A percentile compares a stretch with the other conserved stretches of the same genome.
These are phyloP conservation scores for Lactifluus pinguis DNA, from an alignment of 768 basidiomycete genomes.

Conservation along the genomic window DNA sequence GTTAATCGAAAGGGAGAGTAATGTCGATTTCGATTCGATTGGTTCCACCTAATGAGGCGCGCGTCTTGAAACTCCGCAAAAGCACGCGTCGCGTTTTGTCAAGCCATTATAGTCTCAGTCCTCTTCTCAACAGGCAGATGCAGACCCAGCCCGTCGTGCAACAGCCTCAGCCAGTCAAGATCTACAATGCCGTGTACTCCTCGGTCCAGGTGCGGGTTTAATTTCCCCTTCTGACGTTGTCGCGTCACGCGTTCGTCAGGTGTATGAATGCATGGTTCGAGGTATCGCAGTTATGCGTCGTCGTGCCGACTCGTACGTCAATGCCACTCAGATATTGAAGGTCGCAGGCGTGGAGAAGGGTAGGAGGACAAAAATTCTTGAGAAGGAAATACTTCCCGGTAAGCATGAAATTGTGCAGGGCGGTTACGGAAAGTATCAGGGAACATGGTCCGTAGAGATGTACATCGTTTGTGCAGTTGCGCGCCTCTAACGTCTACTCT, in stretches of 20 bases:
- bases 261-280: conserved; percentile 97
- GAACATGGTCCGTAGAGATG: conserved; percentile 70
- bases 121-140: conserved; percentile 5
- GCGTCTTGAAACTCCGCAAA: conserved; percentile 18
- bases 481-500: neutral
- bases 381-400: conserved; percentile 93
- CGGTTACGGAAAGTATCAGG: conserved; percentile 98
- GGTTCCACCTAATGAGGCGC: neutral
- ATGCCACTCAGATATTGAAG: conserved; percentile 98
- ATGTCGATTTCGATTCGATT: neutral
- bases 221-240: conserved; percentile 1
- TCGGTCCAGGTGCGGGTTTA: conserved; percentile 60
- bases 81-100: conserved; percentile 16
- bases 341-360: conserved; percentile 98
- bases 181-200: conserved; percentile 90
- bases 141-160: conserved; percentile 12
- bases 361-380: conserved; percentile 87
- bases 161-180: conserved; percentile 53
- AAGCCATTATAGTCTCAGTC: neutral
- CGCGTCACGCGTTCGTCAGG: conserved; percentile 37
- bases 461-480: conserved; percentile 3
- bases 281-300: conserved; percentile 98
- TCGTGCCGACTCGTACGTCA: conserved; percentile 89
- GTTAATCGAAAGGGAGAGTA: neutral
- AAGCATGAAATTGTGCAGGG: conserved; percentile 98